These are phyloP conservation scores for Ophiostoma australiae DNA, from an alignment of 2,329 filamentous ascomycete species.

Conservation along the genomic window DNA sequence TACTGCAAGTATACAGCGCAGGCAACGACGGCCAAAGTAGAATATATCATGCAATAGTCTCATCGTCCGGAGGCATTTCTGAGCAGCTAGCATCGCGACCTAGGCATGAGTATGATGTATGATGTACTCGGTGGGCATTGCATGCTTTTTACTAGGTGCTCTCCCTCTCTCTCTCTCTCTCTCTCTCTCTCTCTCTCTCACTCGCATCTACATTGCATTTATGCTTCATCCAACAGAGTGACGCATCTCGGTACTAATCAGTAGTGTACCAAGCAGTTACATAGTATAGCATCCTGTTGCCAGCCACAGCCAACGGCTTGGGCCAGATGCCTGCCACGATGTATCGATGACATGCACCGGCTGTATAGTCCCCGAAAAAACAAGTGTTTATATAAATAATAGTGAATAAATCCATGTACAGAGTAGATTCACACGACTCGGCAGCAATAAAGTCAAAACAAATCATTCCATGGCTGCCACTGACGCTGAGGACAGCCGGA, in stretches of 20 bases:
- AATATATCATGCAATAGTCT: conserved; percentile 3
- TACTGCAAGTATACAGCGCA: not conserved
- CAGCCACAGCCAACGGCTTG: conserved; percentile 7
- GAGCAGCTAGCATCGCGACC: not conserved
- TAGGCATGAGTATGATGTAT: not conserved
- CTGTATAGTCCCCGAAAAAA: not conserved
- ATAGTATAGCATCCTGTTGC: not conserved
- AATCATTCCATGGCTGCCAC: not conserved
- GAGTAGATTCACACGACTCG: not conserved
- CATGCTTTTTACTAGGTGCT: not conserved
- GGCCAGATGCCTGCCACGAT: not conserved
- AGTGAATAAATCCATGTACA: not conserved
- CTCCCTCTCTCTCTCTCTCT: not conserved
- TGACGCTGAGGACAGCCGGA: conserved; percentile 13
- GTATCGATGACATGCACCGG: not conserved
- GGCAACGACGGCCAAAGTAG: not conserved
- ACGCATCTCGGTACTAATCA: not conserved
- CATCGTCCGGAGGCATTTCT: not conserved
- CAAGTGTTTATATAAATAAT: not conserved
- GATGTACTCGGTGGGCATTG: not conserved
- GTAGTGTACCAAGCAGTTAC: not conserved
- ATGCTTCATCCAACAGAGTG: too few relatives aligned
- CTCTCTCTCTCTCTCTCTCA: not conserved
- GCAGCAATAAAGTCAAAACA: not conserved
- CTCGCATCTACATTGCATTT: too few relatives aligned